Base-by-base conservation (phyloP, 495 filamentous ascomycete species). In the Penicillium bialowiezense region DNA sequence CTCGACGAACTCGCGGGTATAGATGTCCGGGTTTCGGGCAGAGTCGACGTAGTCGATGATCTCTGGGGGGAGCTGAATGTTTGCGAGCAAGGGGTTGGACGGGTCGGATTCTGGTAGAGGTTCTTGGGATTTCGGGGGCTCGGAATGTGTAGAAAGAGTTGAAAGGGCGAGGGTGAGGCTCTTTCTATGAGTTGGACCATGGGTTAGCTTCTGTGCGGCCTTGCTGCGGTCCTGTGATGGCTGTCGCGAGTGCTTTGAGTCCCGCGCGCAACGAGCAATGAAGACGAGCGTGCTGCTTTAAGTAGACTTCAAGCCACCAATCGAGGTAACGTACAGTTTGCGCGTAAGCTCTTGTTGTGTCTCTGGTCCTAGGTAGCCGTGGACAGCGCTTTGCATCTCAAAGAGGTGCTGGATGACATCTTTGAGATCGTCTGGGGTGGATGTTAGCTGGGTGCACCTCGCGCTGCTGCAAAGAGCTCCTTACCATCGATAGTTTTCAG, bases 1-100 rank as follows among this genome's bases (percentile, higher is more conserved):
- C 82, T 98, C 95, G 38, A 97, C 90, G 60, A 97, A 96, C 72
- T 97, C 91, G 31, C 93, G 81, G 44, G 92, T 97, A 76, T 97
- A 99, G 70, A 99, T 96, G 65, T 97, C 92, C 12, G 93, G 93
- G 72, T 99, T 99, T 36, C 93, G 87, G 10, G 90, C 84, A 43
- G 87, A 79, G 66, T 97, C 91, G 41, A 99, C 89, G 72, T 99
- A 99, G 51, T 87, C 78, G 60, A 97, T 87, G 9, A 98, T 83
- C 55, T 96, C 91, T n/a, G 86, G 83, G 2, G 93, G 92, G 20
- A 97, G 78, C 15, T 79, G 76, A 46, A 71, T 69, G 37, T 71
- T 71, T 13, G 76, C 63, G 12, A 80, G 61, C 13, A 61, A 50
- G 59, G 73, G 65, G 42, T 76, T 75, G 60, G 62, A 67, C 59